These are phyloP conservation scores for Suhomyces wounanorum DNA, from an alignment of 1,139 yeast species.

Conservation along the genomic window DNA sequence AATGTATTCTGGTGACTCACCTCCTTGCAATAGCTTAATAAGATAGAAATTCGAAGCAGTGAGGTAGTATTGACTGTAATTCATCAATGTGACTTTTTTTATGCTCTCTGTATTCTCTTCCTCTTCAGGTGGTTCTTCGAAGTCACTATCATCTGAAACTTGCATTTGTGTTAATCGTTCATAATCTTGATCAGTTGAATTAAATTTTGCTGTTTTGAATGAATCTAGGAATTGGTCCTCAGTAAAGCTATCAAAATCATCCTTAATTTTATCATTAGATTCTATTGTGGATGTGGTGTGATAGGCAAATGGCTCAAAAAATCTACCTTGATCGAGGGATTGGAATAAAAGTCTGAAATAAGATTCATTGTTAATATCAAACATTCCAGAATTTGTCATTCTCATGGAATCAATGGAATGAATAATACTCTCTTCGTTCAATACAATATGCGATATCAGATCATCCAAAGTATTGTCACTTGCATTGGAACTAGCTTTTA, in stretches of 20 bases:
- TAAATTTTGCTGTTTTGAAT: slow-evolving; percentile 11
- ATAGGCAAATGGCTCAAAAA: not conserved
- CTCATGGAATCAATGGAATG: slow-evolving; percentile 13
- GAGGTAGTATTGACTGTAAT: not conserved
- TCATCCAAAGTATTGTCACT: not conserved
- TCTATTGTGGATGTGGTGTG: not conserved
- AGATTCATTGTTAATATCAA: slow-evolving; percentile 14
- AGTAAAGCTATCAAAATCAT: not conserved
- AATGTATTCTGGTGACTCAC: slow-evolving; percentile 32
- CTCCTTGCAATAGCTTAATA: slow-evolving; percentile 22
- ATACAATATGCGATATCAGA: not conserved
- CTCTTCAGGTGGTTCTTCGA: slow-evolving; percentile 13
- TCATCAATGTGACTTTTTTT: not conserved
- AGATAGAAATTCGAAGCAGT: slow-evolving; percentile 10
- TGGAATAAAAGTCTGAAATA: slow-evolving; percentile 17
- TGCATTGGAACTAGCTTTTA: not conserved
- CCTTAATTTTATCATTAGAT: not conserved
- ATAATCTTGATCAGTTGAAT: slow-evolving; percentile 3
- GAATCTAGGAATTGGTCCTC: slow-evolving; percentile 16
- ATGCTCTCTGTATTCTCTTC: not conserved
- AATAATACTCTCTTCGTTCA: not conserved
- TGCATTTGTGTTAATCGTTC: slow-evolving; percentile 26
- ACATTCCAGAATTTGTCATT: slow-evolving; percentile 17
- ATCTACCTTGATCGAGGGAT: slow-evolving; percentile 12
- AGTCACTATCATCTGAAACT: slow-evolving; percentile 38